Conservation (phyloP, 1,139 yeast genomes). For the Pichia sp. region DNA sequence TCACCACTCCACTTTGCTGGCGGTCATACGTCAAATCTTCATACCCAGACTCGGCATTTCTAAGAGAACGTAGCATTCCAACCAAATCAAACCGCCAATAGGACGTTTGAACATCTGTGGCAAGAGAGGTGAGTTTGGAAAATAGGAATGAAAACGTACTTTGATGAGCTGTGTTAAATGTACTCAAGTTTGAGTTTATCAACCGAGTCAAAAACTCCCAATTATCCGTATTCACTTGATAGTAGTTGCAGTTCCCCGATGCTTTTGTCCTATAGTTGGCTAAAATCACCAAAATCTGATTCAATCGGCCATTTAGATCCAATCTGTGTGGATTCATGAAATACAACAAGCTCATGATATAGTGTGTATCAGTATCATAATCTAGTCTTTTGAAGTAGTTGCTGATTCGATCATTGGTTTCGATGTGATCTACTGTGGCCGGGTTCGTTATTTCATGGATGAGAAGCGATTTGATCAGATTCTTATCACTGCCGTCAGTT, state of each 20-base stretch:
- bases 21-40: not conserved
- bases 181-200: not conserved
- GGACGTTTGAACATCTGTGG: conserved; percentile 1
- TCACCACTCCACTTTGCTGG: not conserved
- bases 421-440: no score
- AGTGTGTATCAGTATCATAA: conserved; percentile 9
- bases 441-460: not conserved
- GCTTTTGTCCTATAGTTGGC: not conserved
- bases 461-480: conserved; percentile 4
- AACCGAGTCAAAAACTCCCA: not conserved
- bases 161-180: not conserved
- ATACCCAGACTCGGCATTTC: conserved; percentile 14
- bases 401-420: not conserved
- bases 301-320: conserved; percentile 2
- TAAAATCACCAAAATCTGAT: conserved; percentile 2
- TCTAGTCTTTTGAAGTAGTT: not conserved
- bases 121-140: not conserved
- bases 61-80: conserved; percentile 9
- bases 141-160: conserved; percentile 1
- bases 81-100: conserved; percentile 3
- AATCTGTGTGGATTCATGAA: conserved; percentile 8
- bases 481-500: not conserved
- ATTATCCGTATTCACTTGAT: not conserved
- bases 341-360: conserved; percentile 7
- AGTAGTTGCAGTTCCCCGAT: not conserved